These are phyloP conservation scores for Trichosporon sp. DNA, from an alignment of 1,284 basidiomycete species.

Conservation along the genomic window DNA sequence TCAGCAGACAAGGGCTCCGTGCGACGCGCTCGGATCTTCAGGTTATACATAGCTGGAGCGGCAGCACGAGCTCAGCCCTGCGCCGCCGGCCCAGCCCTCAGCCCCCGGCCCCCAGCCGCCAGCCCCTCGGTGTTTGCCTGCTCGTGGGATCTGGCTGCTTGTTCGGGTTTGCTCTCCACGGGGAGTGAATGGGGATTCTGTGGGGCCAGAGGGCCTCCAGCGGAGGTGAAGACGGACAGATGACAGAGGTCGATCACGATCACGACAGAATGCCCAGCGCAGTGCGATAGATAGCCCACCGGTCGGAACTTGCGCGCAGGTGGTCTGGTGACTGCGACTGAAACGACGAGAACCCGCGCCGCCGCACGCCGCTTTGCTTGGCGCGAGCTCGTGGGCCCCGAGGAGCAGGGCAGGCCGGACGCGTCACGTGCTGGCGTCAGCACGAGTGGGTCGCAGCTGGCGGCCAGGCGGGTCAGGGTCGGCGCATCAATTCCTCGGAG, in stretches of 20 bases:
- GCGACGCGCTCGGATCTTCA: not conserved
- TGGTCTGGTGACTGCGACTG: not conserved
- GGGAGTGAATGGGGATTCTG: not conserved
- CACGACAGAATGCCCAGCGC: not conserved
- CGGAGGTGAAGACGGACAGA: not conserved
- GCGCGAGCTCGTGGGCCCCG: not conserved
- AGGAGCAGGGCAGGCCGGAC: not conserved
- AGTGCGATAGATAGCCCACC: not conserved
- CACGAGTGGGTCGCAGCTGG: not conserved
- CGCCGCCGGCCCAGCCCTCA: not conserved
- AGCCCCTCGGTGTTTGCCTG: not conserved
- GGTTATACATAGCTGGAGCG: not conserved
- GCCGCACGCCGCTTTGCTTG: not conserved
- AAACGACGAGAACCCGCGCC: not conserved
- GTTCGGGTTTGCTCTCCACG: not conserved
- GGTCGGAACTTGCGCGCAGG: not conserved
- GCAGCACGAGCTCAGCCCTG: not conserved
- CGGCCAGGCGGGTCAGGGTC: not conserved
- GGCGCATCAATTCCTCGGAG: not conserved
- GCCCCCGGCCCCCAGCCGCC: too few species aligned
- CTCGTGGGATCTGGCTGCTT: not conserved
- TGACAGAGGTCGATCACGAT: not conserved
- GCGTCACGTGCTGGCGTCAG: not conserved
- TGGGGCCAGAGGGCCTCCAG: not conserved
- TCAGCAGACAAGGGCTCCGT: not conserved